Base-by-base conservation (phyloP, 2,329 filamentous ascomycete genomes). In the Colletotrichum liaoningense region DNA sequence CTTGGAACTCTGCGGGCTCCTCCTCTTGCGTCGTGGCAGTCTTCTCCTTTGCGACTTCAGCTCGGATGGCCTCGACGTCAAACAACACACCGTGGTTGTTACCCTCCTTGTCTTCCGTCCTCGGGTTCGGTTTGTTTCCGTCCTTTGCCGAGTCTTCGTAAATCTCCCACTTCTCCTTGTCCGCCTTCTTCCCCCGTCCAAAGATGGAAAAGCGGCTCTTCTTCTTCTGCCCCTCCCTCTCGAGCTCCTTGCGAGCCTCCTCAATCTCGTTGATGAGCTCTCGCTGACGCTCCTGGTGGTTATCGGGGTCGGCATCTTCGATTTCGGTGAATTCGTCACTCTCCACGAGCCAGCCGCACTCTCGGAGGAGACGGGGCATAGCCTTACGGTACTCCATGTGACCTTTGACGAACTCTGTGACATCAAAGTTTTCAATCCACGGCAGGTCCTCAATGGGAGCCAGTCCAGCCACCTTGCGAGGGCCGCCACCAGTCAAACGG, bases 181-280 rank as follows among this genome's bases (percentile, higher is more conserved):
- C 89, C 55, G 89, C 83, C 82, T 93, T 93, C 84, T 94, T 98
- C 79, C 94, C 95, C 62, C 93, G 91, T 55, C 93, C 92, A 83
- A 98, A 98, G 77, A 97, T 90, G 46, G 91, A 90, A 78, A 96
- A 95, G 55, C 85, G 84, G 54, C 84, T 81, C 62, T 84, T 83
- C 78, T 88, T 88, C 78, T 93, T 91, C 56, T 76, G 69, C 22
- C 92, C 92, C 78, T 97, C 93, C 80, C 91, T 92, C 79, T 98
- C 95, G 4, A 97, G 88, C 78, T 97, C 92, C 80, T 93, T 95
- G 49, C 97, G 91, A 7, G 97, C 97, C 83, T 97, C 95, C 81
- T 98, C 96, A 65, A 99, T 98, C 83, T 99, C 97, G 78, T 93
- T 95, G 80, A 99, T 98, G 55, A 99, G 89, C 83, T 98, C 96